Conservation (phyloP, 2,329 filamentous ascomycete species). For the Chaetomiaceae sp. region DNA sequence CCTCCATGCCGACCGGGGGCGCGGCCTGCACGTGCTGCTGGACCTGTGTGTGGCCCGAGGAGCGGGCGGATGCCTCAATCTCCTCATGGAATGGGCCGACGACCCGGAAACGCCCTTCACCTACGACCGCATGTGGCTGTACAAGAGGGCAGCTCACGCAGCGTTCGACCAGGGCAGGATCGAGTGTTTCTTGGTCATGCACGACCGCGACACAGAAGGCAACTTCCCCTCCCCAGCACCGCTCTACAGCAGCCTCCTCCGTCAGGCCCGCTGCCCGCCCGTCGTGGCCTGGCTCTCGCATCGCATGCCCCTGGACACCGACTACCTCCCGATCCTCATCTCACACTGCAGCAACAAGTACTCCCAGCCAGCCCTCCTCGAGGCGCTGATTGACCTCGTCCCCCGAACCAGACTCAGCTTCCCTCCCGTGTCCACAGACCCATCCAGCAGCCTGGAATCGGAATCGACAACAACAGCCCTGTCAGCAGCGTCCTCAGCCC, state of each 20-base stretch:
- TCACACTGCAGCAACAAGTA: background rate
- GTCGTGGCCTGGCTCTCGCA: background rate
- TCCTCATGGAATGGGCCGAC: background rate
- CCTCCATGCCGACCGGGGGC: background rate
- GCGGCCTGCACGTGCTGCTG: background rate
- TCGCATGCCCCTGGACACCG: background rate
- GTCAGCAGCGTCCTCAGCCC: background rate
- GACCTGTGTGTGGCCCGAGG: background rate
- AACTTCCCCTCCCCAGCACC: rapidly evolving
- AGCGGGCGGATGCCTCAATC: background rate
- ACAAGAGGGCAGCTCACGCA: background rate
- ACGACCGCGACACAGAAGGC: background rate
- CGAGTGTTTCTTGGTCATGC: background rate
- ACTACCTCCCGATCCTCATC: background rate
- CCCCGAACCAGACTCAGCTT: background rate
- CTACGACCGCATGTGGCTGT: background rate
- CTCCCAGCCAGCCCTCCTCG: background rate
- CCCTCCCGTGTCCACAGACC: no score
- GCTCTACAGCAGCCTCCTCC: background rate
- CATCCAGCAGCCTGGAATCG: no score
- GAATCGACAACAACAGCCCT: no score
- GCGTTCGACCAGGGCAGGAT: background rate
- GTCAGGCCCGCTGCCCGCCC: background rate
- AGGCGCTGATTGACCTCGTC: background rate
- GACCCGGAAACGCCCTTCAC: background rate